Conservation (phyloP, 2,329 filamentous ascomycete genomes). For the Curvularia hawaiiensis region DNA sequence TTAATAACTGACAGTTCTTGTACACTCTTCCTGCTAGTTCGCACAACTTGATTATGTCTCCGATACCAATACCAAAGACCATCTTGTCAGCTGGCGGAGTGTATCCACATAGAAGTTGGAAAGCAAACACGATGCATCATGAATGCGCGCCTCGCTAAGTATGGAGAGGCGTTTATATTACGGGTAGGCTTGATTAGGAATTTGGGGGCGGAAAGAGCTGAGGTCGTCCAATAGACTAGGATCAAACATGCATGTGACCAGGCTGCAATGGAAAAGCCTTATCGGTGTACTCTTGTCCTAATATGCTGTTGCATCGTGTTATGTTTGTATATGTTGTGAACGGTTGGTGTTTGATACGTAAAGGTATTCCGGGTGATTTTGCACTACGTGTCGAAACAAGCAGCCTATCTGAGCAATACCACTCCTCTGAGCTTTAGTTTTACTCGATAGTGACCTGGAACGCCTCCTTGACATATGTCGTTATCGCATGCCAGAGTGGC, state of each 20-base stretch:
- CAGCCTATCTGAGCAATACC: neutral
- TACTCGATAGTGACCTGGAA: neutral
- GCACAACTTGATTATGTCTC: slow-evolving; percentile 34
- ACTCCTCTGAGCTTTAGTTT: neutral
- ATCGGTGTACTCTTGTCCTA: too few species aligned
- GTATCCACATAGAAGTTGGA: neutral
- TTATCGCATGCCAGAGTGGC: neutral
- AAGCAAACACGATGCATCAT: neutral
- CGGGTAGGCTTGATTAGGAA: slow-evolving; percentile 6
- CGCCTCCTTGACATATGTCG: neutral
- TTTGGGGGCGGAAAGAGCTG: slow-evolving; percentile 5
- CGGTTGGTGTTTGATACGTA: too few species aligned
- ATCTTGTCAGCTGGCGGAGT: slow-evolving; percentile 15
- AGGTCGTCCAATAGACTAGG: neutral
- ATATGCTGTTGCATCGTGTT: too few species aligned
- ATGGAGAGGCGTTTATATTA: too few species aligned
- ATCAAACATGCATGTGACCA: neutral
- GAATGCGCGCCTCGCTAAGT: neutral
- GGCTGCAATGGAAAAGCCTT: neutral
- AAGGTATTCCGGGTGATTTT: neutral
- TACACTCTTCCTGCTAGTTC: slow-evolving; percentile 32
- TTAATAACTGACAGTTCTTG: slow-evolving; percentile 29
- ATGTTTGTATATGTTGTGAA: too few species aligned
- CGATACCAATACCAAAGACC: slow-evolving; percentile 35
- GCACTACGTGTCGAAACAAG: neutral